Base-by-base conservation (phyloP, 1,284 basidiomycete species). In the Termitomyces sp. region DNA sequence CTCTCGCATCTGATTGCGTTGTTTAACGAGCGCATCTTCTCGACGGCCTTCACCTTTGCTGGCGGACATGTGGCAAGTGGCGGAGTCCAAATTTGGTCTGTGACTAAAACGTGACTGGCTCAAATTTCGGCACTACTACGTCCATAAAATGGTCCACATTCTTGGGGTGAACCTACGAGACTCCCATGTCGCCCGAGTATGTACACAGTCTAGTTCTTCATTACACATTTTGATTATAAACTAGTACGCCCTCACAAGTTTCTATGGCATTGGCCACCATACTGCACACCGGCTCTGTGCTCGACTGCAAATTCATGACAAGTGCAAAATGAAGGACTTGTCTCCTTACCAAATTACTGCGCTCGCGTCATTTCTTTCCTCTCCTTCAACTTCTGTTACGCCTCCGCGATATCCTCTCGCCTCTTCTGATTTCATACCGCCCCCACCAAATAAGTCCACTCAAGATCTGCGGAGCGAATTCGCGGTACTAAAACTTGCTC, bases 361-460 rank as follows among this genome's bases (percentile, higher is more conserved):
- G 36, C 80, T 96, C 15, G 87, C 92, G 9, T 90, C 94, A 10
- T 93, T 94, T 71, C 83, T 96, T 12, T 93, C 92, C 1, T 91
- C 92, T 0, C 93, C 93, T 0, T 73, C 80, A 26, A 88, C 87
- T 24, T 80, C 85, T 13, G 75, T 80, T 10, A 79, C 81, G 21
- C 76, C 81, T 30, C 83, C 80, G 41, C 81, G 75, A 52, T 80
- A 80, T 61, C 86, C 84, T 12, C 79, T 90, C 41, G 89, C 89
- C 1, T 60, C 73, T 5, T 72, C 76, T 10, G 61, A 70, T 50
- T 86, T 78, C 67, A 67, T 70, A 28, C 74, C 83, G 13, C 75
- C 74, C 2, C 74, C 79, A 28, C 65, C 75, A 24, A 75, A 73
- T 15, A 73, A 73, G 48, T 70, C 82, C 49, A 62, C 69, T 31